These are phyloP conservation scores for Plasmodium coatneyi DNA, from an alignment of 169 alveolate species.

Conservation along the genomic window DNA sequence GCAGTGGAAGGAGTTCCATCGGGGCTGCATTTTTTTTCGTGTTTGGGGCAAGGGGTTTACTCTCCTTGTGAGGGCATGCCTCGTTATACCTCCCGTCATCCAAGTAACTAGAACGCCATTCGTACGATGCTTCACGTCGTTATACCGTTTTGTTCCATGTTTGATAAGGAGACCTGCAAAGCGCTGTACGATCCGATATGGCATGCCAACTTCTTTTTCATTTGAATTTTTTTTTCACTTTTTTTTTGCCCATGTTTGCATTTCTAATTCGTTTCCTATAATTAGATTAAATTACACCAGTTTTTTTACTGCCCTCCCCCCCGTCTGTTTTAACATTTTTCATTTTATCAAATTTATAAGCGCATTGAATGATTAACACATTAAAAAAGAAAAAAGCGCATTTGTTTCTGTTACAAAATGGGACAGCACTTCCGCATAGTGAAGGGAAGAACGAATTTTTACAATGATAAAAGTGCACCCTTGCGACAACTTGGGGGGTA, in stretches of 20 bases:
- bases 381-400: neutral
- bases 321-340: neutral
- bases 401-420: neutral
- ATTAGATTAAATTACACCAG: neutral
- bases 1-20: neutral
- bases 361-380: neutral
- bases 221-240: neutral
- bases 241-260: neutral
- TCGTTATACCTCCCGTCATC: neutral
- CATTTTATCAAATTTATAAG: neutral
- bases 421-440: neutral
- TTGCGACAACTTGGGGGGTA: neutral
- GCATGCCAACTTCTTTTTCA: neutral
- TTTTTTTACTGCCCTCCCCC: neutral
- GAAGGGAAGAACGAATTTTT: neutral
- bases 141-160: conserved; percentile 7
- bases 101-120: neutral
- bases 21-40: neutral
- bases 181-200: neutral
- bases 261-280: neutral
- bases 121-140: neutral
- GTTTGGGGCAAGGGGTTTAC: neutral
- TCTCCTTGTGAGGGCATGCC: neutral
- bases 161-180: neutral
- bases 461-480: neutral